Percentiles rank a stretch among this genome's conserved stretches.
Conservation (phyloP, 2,329 filamentous ascomycete species). For the Colletotrichum trifolii region DNA sequence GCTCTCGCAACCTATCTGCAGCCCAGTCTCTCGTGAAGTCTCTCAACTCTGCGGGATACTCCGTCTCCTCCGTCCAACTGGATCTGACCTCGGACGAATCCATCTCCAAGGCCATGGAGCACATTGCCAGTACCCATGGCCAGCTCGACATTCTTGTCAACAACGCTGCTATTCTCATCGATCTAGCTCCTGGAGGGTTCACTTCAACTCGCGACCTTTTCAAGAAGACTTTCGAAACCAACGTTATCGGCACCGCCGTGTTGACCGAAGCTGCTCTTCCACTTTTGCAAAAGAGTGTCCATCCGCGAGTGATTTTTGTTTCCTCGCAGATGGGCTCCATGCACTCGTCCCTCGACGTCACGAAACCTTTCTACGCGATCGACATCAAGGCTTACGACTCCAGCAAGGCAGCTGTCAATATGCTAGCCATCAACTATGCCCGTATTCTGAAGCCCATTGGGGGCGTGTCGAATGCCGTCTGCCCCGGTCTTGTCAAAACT, state of each 20-base stretch:
- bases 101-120: conserved; percentile 40
- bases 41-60: conserved; percentile 40
- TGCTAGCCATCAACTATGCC: conserved; percentile 49
- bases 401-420: conserved; percentile 57
- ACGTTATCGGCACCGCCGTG: conserved; percentile 47
- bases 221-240: conserved; percentile 50
- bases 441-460: conserved; percentile 43
- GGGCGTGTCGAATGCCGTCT: conserved; percentile 49
- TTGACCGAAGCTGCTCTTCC: conserved; percentile 45
- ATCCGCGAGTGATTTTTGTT: conserved; percentile 51
- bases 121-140: conserved; percentile 40
- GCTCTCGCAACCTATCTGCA: conserved; percentile 43
- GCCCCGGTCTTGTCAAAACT: conserved; percentile 50
- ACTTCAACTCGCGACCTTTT: conserved; percentile 47
- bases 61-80: conserved; percentile 41
- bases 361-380: conserved; percentile 40
- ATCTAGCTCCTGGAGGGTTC: conserved; percentile 35
- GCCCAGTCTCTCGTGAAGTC: conserved; percentile 41
- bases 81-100: conserved; percentile 44
- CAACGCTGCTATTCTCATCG: conserved; percentile 48
- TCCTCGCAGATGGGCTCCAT: conserved; percentile 50
- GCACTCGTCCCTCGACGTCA: conserved; percentile 41
- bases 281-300: conserved; percentile 42
- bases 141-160: conserved; percentile 50
- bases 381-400: conserved; percentile 49